phyloP scores from a whole-genome alignment of 345 rosid species.

The Salix exigua region DNA sequence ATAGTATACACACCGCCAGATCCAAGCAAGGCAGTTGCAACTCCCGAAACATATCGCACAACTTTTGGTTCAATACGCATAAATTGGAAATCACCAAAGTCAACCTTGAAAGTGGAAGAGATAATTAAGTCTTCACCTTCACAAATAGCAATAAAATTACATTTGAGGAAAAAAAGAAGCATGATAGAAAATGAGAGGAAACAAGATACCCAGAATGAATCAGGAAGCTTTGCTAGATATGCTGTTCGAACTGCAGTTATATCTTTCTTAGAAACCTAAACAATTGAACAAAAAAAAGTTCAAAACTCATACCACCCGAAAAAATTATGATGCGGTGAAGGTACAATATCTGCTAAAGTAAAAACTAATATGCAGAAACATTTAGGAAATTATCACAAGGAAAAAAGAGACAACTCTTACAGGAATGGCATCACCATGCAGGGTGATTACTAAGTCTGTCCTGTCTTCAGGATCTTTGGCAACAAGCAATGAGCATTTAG shows the following conservation, averaged over 20 bases:
- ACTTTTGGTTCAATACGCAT: constrained; percentile 71
- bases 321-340: background rate
- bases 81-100: constrained; percentile 93
- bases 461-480: constrained; percentile 85
- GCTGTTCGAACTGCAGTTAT: constrained; percentile 57
- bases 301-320: background rate
- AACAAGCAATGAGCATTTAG: constrained; percentile 83
- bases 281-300: constrained; percentile 7
- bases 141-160: background rate
- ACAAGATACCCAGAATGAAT: constrained; percentile 80
- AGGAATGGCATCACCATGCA: constrained; percentile 80
- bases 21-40: constrained; percentile 86
- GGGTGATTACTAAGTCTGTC: constrained; percentile 71
- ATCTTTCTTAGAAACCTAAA: constrained; percentile 67
- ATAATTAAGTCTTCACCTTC: constrained; percentile 12
- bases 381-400: background rate
- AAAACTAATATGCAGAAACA: background rate
- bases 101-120: constrained; percentile 57
- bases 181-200: constrained; percentile 9
- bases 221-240: constrained; percentile 85
- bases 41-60: constrained; percentile 82
- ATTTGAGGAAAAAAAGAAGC: background rate
- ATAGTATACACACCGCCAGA: constrained; percentile 71
- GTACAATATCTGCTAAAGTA: background rate
- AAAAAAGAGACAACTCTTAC: constrained; percentile 37